Conservation (phyloP, 2,329 filamentous ascomycete species). For the Fusarium sp. region DNA sequence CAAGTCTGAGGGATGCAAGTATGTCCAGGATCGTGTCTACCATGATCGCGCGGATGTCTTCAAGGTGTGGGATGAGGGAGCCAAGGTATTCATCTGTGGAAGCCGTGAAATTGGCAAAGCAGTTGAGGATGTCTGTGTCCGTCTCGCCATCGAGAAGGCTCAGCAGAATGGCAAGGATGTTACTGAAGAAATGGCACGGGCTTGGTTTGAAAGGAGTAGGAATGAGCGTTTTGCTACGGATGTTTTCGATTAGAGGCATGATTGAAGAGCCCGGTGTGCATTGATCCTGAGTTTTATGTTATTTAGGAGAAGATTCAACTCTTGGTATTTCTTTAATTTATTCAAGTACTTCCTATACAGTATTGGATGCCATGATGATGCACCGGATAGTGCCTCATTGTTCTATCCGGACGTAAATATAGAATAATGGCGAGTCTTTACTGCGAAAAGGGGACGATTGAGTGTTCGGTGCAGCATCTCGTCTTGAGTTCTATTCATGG, state of each 20-base stretch:
- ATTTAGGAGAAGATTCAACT: neutral
- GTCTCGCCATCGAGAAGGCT: slow-evolving; percentile 48
- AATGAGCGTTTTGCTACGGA: slow-evolving; percentile 69
- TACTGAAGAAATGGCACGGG: slow-evolving; percentile 51
- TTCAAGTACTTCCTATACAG: neutral
- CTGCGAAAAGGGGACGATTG: neutral
- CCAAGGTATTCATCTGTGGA: slow-evolving; percentile 74
- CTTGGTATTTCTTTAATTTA: neutral
- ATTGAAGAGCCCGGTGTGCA: neutral
- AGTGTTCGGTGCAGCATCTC: neutral
- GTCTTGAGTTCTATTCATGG: neutral
- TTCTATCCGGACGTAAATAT: neutral
- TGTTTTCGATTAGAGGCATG: slow-evolving; percentile 63
- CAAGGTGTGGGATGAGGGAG: slow-evolving; percentile 54
- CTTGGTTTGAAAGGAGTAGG: slow-evolving; percentile 61
- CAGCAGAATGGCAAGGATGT: slow-evolving; percentile 44
- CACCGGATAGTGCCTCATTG: neutral
- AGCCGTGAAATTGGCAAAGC: slow-evolving; percentile 62
- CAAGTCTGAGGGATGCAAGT: slow-evolving; percentile 58
- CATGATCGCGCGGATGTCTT: slow-evolving; percentile 50
- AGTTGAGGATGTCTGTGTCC: slow-evolving; percentile 54
- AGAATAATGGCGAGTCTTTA: neutral
- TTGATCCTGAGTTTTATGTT: neutral
- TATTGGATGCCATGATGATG: neutral
- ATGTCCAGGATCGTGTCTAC: slow-evolving; percentile 59